These are phyloP conservation scores for Magnaporthiopsis incrustans DNA, from an alignment of 2,329 filamentous ascomycete genomes.

Conservation along the genomic window DNA sequence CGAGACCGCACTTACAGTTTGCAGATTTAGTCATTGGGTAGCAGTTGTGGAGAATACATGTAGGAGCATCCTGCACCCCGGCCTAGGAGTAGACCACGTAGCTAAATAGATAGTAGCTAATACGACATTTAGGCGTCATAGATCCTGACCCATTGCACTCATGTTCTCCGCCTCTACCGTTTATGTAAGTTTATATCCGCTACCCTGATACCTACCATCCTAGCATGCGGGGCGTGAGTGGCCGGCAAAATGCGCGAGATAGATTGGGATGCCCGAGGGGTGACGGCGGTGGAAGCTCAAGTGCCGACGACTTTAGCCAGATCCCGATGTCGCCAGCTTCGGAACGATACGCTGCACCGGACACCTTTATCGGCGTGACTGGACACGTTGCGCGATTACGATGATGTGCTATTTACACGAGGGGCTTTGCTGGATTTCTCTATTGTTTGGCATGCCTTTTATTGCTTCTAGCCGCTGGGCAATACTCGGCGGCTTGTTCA, in stretches of 20 bases:
- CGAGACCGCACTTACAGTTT: too few relatives aligned
- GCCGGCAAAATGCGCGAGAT: background rate
- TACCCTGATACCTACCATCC: too few relatives aligned
- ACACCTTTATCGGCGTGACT: background rate
- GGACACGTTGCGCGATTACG: background rate
- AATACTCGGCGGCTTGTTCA: background rate
- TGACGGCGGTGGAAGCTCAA: background rate
- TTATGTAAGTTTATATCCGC: too few relatives aligned
- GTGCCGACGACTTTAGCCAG: background rate
- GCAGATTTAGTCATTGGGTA: too few relatives aligned
- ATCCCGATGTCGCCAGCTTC: background rate
- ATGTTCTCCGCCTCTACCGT: too few relatives aligned
- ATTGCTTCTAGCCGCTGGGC: background rate
- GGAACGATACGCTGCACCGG: background rate
- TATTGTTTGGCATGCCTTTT: background rate
- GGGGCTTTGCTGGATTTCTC: background rate
- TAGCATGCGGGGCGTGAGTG: too few relatives aligned
- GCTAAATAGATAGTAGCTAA: too few relatives aligned
- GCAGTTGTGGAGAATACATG: too few relatives aligned
- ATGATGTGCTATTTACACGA: background rate
- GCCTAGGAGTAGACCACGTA: too few relatives aligned
- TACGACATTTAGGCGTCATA: too few relatives aligned
- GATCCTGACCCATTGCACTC: too few relatives aligned
- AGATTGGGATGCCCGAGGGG: background rate
- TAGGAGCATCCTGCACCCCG: too few relatives aligned